phyloP scores from a whole-genome alignment of 495 filamentous ascomycete genomes.

The Penicillium steckii region DNA sequence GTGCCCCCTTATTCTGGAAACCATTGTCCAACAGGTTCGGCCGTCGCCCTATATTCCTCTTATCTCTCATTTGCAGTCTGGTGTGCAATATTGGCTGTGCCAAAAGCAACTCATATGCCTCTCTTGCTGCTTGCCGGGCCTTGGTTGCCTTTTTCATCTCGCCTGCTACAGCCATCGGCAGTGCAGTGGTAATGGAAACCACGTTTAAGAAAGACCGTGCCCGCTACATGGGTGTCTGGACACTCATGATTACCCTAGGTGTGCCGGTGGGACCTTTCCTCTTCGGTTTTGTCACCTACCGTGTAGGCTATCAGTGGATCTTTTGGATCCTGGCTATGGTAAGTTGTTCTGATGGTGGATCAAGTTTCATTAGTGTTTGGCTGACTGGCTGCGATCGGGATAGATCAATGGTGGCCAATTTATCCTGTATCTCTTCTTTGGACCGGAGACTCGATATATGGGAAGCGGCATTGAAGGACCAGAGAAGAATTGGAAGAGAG shows the following conservation, averaged over 20 bases:
- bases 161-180: conserved; percentile 52
- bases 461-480: conserved; percentile 17
- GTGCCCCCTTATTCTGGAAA: conserved; percentile 52
- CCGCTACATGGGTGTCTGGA: conserved; percentile 55
- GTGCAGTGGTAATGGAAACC: conserved; percentile 51
- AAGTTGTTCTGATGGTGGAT: conserved; percentile 6
- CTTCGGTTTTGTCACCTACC: conserved; percentile 47
- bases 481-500: conserved; percentile 28
- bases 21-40: conserved; percentile 57
- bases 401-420: conserved; percentile 55
- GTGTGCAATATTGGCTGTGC: conserved; percentile 49
- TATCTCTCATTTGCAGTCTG: conserved; percentile 44
- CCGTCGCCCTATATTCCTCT: conserved; percentile 51
- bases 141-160: conserved; percentile 52
- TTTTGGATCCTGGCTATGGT: conserved; percentile 48
- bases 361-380: neutral
- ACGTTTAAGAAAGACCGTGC: conserved; percentile 50
- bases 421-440: conserved; percentile 53
- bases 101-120: conserved; percentile 36
- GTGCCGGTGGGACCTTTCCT: conserved; percentile 46
- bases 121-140: conserved; percentile 44
- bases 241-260: conserved; percentile 49
- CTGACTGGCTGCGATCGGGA: conserved; percentile 11
- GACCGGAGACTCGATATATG: conserved; percentile 55
- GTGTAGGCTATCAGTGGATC: conserved; percentile 41